Evolutionary conservation across 208 protist species (phyloP).

Genomic region (Trypanosoma lewisi): DNA sequence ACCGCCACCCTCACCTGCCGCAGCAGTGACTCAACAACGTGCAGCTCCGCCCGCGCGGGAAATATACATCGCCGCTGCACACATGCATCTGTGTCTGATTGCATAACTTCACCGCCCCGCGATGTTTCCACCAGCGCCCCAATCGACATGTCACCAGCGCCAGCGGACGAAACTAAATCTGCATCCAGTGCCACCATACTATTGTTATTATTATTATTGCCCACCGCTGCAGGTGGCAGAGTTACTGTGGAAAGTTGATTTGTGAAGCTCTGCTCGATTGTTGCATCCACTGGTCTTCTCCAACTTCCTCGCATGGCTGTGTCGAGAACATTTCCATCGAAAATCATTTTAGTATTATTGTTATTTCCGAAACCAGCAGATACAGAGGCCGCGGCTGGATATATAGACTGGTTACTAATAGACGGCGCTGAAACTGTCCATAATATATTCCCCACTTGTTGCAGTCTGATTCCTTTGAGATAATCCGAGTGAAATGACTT

Average conservation of each 20-base stretch:
- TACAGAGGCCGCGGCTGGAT: too few relatives aligned
- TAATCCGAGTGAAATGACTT: conserved; percentile 60
- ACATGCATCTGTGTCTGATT: conserved; percentile 14
- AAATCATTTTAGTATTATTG: background rate
- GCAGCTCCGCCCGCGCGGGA: conserved; percentile 36
- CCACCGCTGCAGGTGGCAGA: background rate
- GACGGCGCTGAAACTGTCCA: conserved; percentile 42
- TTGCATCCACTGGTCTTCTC: background rate
- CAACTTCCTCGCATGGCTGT: background rate
- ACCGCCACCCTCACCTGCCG: conserved; percentile 76
- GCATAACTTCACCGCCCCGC: background rate
- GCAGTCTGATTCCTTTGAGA: conserved; percentile 34
- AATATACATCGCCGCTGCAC: background rate
- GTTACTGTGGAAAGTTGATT: conserved; percentile 20
- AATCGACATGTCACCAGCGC: conserved; percentile 19
- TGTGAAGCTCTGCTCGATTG: conserved; percentile 21
- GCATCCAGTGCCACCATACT: conserved; percentile 1
- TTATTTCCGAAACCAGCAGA: too few relatives aligned
- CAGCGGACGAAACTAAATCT: background rate
- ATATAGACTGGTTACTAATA: conserved; percentile 46
- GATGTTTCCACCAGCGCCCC: conserved; percentile 23
- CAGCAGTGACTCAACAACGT: conserved; percentile 60
- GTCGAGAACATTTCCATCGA: background rate
- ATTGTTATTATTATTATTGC: too few relatives aligned
- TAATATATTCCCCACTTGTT: conserved; percentile 9